These are phyloP conservation scores for Microdochium nivale DNA, from an alignment of 2,329 filamentous ascomycete species.

Conservation along the genomic window DNA sequence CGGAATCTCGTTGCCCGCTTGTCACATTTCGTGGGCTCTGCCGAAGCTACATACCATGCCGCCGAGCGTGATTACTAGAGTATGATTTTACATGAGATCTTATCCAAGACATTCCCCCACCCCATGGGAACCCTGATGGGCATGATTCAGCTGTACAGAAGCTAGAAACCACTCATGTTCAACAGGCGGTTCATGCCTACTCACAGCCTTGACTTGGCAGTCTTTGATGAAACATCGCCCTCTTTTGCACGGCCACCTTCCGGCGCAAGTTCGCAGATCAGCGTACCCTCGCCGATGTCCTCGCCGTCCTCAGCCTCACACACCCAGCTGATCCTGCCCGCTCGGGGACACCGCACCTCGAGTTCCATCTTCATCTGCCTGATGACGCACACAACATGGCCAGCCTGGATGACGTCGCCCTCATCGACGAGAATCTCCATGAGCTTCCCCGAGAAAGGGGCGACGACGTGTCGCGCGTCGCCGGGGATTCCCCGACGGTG, in stretches of 20 bases:
- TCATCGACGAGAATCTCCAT: conserved; percentile 49
- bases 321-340: conserved; percentile 40
- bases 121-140: no score
- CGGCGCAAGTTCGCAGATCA: conserved; percentile 20
- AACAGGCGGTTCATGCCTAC: no score
- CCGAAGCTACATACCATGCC: no score
- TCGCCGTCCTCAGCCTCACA: conserved; percentile 43
- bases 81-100: no score
- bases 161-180: no score
- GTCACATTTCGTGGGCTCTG: no score
- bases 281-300: conserved; percentile 46
- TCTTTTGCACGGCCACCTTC: not conserved
- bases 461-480: conserved; percentile 41
- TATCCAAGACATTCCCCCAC: no score
- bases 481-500: conserved; percentile 39
- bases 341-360: conserved; percentile 43
- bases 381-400: conserved; percentile 47
- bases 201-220: not conserved
- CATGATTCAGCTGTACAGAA: no score
- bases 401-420: conserved; percentile 37
- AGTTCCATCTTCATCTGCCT: conserved; percentile 65
- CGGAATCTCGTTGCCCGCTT: no score
- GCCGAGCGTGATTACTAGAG: no score
- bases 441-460: conserved; percentile 50
- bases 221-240: no score